Evolutionary conservation across 257 asterid species (phyloP).

Genomic region (Primulina huaijiensis): DNA sequence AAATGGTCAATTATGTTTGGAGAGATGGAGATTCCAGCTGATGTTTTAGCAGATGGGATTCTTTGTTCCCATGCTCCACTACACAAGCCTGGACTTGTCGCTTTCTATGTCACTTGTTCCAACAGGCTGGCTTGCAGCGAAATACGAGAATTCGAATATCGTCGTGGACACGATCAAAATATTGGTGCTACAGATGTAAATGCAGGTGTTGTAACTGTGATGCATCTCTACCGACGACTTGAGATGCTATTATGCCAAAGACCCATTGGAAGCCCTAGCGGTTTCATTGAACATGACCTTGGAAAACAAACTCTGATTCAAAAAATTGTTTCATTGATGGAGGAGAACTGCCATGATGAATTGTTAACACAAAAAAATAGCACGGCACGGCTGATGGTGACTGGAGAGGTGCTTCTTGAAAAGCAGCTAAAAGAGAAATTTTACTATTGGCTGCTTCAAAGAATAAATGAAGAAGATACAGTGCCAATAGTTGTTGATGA

Average conservation of each 20-base stretch:
- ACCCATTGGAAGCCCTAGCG: slow-evolving; percentile 21
- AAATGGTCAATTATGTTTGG: slow-evolving; percentile 78
- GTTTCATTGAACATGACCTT: slow-evolving; percentile 16
- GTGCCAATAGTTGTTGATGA: slow-evolving; percentile 57
- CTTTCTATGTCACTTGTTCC: slow-evolving; percentile 65
- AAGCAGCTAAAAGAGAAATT: slow-evolving; percentile 60
- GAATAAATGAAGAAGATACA: slow-evolving; percentile 56
- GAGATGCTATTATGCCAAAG: slow-evolving; percentile 37
- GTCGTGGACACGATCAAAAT: slow-evolving; percentile 35
- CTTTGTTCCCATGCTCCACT: slow-evolving; percentile 63
- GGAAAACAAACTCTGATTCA: slow-evolving; percentile 33
- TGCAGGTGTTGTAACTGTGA: slow-evolving; percentile 26
- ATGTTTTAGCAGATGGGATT: slow-evolving; percentile 55
- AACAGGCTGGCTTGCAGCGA: slow-evolving; percentile 82
- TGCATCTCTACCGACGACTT: slow-evolving; percentile 43
- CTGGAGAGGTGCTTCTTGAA: slow-evolving; percentile 49
- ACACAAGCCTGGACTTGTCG: slow-evolving; percentile 61
- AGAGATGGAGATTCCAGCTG: slow-evolving; percentile 68
- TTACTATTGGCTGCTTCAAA: slow-evolving; percentile 66
- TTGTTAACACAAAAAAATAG: slow-evolving; percentile 34
- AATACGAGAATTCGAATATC: slow-evolving; percentile 72
- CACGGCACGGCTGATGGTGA: slow-evolving; percentile 32
- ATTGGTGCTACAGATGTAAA: slow-evolving; percentile 22
- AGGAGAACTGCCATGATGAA: slow-evolving; percentile 44
- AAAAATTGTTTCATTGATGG: slow-evolving; percentile 48